Conservation (phyloP, 495 filamentous ascomycete genomes). For the Aspergillus funiculosus region DNA sequence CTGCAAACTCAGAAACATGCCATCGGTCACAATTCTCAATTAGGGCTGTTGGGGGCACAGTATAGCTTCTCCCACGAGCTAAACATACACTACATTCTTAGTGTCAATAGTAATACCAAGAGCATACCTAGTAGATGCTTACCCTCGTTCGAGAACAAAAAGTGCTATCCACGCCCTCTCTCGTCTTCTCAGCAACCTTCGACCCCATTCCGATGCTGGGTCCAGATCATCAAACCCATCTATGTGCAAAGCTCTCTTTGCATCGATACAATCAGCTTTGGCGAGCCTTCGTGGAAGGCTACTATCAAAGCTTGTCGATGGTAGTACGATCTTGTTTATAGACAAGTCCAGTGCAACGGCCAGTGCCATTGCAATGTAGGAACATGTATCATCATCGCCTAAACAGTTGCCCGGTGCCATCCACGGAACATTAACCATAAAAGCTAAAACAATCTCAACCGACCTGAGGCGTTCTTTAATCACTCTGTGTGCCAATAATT, state of each 20-base stretch:
- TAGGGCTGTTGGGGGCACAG: slow-evolving; percentile 57
- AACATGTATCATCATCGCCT: slow-evolving; percentile 66
- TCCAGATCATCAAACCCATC: slow-evolving; percentile 63
- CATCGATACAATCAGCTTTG: slow-evolving; percentile 60
- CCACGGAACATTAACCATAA: slow-evolving; percentile 75
- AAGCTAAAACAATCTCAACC: slow-evolving; percentile 66
- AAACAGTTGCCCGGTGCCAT: slow-evolving; percentile 62
- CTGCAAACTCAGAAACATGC: slow-evolving; percentile 57
- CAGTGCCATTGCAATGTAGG: slow-evolving; percentile 62
- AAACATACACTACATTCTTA: slow-evolving; percentile 52
- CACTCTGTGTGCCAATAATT: slow-evolving; percentile 54
- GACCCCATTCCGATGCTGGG: slow-evolving; percentile 51
- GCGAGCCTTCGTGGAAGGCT: slow-evolving; percentile 46
- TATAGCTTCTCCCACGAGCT: slow-evolving; percentile 61
- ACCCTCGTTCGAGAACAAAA: slow-evolving; percentile 70
- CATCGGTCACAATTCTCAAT: slow-evolving; percentile 62
- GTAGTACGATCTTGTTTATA: slow-evolving; percentile 60
- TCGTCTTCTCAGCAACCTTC: slow-evolving; percentile 54
- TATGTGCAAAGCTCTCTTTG: slow-evolving; percentile 55
- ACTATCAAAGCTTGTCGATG: slow-evolving; percentile 46
- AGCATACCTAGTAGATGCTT: slow-evolving; percentile 9
- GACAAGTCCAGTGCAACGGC: slow-evolving; percentile 64
- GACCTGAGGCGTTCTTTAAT: slow-evolving; percentile 55
- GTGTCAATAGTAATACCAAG: slow-evolving; percentile 10
- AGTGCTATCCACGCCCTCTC: slow-evolving; percentile 66